phyloP scores from a whole-genome alignment of 1,284 basidiomycete genomes.

The Microbotryomycetes sp. region DNA sequence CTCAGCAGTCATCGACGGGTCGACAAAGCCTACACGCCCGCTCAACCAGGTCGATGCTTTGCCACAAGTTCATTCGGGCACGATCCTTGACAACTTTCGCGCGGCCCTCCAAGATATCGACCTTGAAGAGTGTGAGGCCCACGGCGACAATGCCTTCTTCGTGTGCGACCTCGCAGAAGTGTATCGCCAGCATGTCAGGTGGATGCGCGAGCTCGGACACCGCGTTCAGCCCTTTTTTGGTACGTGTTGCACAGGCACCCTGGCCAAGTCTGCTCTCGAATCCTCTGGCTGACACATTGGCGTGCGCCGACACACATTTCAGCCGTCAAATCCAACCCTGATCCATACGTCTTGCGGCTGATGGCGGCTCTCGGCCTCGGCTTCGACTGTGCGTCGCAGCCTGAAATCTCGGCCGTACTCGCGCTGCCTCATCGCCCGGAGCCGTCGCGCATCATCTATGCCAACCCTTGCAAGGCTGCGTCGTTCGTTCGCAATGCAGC shows the following conservation, averaged over 20 bases:
- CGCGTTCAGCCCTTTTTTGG: slow-evolving; percentile 89
- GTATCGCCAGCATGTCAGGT: slow-evolving; percentile 76
- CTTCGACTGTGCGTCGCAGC: slow-evolving; percentile 97
- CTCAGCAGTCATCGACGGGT: not conserved
- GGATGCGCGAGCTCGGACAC: slow-evolving; percentile 65
- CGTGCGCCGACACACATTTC: slow-evolving; percentile 5
- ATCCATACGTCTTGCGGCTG: slow-evolving; percentile 84
- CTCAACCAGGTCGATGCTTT: slow-evolving; percentile 8
- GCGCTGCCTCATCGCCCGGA: slow-evolving; percentile 53
- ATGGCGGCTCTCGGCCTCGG: slow-evolving; percentile 82
- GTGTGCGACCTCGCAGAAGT: slow-evolving; percentile 88
- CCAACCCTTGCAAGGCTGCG: slow-evolving; percentile 96
- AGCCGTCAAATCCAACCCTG: slow-evolving; percentile 97
- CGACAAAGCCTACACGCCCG: slow-evolving; percentile 5
- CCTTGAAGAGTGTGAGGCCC: slow-evolving; percentile 45
- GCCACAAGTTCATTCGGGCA: slow-evolving; percentile 24
- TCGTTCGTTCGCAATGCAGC: slow-evolving; percentile 86
- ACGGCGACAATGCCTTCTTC: slow-evolving; percentile 92
- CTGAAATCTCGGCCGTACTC: slow-evolving; percentile 81
- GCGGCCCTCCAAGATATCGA: slow-evolving; percentile 36
- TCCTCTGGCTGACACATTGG: not conserved
- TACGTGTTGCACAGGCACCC: no score
- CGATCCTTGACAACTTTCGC: slow-evolving; percentile 28
- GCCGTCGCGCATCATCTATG: slow-evolving; percentile 84
- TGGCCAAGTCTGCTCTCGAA: no score